Conservation (phyloP, 495 filamentous ascomycete genomes). For the Hypoxylon crocopeplum region DNA sequence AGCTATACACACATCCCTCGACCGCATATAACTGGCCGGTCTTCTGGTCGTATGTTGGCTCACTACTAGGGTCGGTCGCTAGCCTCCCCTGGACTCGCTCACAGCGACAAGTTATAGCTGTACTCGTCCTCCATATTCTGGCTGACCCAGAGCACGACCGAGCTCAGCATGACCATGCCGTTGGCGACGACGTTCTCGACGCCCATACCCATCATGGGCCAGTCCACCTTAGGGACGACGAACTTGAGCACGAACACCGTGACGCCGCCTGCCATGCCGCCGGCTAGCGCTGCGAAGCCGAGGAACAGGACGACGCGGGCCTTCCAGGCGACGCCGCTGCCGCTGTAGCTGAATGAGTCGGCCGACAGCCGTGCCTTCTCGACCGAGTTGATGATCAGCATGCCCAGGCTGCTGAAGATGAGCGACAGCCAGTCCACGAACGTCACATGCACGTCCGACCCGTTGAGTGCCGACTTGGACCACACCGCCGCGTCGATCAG, state of each 20-base stretch:
- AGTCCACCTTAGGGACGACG: conserved; percentile 76
- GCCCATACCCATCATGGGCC: conserved; percentile 89
- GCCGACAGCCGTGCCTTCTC: conserved; percentile 88
- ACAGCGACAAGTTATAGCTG: conserved; percentile 92
- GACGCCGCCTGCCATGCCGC: conserved; percentile 91
- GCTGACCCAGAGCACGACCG: conserved; percentile 90
- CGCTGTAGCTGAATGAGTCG: conserved; percentile 86
- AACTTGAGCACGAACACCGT: conserved; percentile 93
- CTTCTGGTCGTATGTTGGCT: not conserved
- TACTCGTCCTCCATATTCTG: conserved; percentile 99
- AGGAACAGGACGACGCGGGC: conserved; percentile 93
- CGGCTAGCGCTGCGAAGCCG: conserved; percentile 92
- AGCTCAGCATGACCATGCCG: conserved; percentile 66
- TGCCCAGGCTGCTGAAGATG: conserved; percentile 91
- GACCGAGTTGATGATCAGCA: conserved; percentile 99
- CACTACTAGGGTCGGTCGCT: not conserved
- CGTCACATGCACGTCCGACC: conserved; percentile 82
- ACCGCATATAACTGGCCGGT: too few relatives aligned
- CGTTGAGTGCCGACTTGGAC: conserved; percentile 80
- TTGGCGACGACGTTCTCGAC: conserved; percentile 92
- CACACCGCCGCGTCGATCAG: conserved; percentile 90
- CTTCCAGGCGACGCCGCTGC: conserved; percentile 92
- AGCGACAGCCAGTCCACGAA: conserved; percentile 99
- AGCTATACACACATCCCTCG: too few relatives aligned
- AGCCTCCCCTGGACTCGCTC: conserved; percentile 24